phyloP scores from a whole-genome alignment of 2,329 filamentous ascomycete genomes.

The Stemphylium beticola region DNA sequence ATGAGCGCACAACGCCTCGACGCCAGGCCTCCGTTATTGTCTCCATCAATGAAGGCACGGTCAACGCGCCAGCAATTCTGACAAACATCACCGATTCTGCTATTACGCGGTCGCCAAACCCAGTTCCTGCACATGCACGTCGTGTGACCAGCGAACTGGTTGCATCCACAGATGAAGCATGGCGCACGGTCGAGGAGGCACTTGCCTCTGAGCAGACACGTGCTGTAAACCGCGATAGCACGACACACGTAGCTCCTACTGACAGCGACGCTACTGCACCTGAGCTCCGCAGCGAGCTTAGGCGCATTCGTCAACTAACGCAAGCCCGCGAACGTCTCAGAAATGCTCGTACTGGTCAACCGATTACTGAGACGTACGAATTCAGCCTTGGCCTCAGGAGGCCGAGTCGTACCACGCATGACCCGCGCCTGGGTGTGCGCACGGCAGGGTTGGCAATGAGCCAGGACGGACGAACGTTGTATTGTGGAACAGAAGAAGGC shows the following conservation, averaged over 20 bases:
- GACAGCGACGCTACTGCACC: slow-evolving; percentile 32
- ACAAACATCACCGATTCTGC: slow-evolving; percentile 39
- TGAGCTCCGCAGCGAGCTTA: slow-evolving; percentile 42
- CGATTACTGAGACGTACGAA: slow-evolving; percentile 31
- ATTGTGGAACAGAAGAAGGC: slow-evolving; percentile 66
- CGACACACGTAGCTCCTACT: slow-evolving; percentile 17
- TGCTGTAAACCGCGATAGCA: slow-evolving; percentile 21
- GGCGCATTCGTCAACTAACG: slow-evolving; percentile 45
- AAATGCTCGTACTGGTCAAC: slow-evolving; percentile 37
- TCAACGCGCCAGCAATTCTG: slow-evolving; percentile 26
- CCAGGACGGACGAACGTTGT: slow-evolving; percentile 55
- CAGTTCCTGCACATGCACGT: slow-evolving; percentile 40
- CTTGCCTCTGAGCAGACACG: slow-evolving; percentile 48
- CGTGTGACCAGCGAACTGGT: slow-evolving; percentile 39
- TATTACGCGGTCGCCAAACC: slow-evolving; percentile 40
- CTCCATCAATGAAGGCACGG: slow-evolving; percentile 38
- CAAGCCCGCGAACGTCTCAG: slow-evolving; percentile 48
- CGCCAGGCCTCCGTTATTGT: slow-evolving; percentile 51
- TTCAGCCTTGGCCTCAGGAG: slow-evolving; percentile 35
- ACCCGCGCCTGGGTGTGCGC: slow-evolving; percentile 48
- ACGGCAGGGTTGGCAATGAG: slow-evolving; percentile 58
- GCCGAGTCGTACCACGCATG: slow-evolving; percentile 30
- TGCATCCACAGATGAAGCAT: slow-evolving; percentile 50
- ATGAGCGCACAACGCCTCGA: slow-evolving; percentile 39
- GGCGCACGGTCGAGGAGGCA: slow-evolving; percentile 57